Base-by-base conservation (phyloP, 805 yeast species). In the Metschnikowia baotianmanensis region DNA sequence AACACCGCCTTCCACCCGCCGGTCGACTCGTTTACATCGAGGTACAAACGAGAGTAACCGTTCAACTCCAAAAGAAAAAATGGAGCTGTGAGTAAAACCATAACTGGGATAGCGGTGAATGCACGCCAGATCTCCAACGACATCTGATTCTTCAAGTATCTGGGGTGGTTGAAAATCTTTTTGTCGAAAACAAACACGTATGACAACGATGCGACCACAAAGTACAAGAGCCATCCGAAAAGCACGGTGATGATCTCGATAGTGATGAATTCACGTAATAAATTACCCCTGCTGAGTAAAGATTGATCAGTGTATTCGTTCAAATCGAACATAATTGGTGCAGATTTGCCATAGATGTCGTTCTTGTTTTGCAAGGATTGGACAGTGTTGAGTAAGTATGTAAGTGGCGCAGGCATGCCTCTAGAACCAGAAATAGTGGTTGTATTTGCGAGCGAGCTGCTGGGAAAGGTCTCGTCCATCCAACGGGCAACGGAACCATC, bases 61-160 rank as follows among this genome's bases (percentile, higher is more conserved):
- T 78, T 82, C 35, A 88, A 66, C 61, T 93, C 99, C 32, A 82
- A 52, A 30, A 91, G 55, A 57, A 93, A 90, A 85, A 96, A 91
- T 26, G 98, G 98, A 6, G 82, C 76, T 0, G 99, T 93, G 51
- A 86, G 71, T 22, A 76, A 38, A 16, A 93, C 93, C 99, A 93
- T 93, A 15, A 72, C 60, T 22, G 99, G 99, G 51, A 93, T 89
- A 12, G 97, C 83, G 15, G 83, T 65, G 45, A 78, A 49, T 0
- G 96, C 96, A 58, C 81, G 83, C 48, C 74, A 67, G 48, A 91
- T 85, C 62, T 93, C 99, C 58, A 87, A 68, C 5, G 77, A 66
- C 78, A 93, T 80, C 69, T 93, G 99, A 67, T 93, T 91, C 62
- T 93, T 93, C 65, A 93, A 75, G 64, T 86, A 91, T 62, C 96